These are phyloP conservation scores for Cairneyella variabilis DNA, from an alignment of 495 filamentous ascomycete genomes.

Conservation along the genomic window DNA sequence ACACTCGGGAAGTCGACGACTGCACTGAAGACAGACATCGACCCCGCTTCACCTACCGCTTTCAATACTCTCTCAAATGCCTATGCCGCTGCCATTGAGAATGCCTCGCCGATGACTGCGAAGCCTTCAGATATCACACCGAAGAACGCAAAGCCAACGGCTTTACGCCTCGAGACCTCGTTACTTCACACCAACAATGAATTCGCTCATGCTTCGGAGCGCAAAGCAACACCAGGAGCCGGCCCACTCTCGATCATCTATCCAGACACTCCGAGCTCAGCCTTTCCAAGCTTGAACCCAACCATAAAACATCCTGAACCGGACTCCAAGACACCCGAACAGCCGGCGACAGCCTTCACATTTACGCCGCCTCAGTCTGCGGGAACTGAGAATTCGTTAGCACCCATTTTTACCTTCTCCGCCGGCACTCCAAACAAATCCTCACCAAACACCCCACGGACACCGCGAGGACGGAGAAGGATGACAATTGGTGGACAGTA, in stretches of 20 bases:
- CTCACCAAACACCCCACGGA: slow-evolving; percentile 30
- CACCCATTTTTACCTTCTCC: slow-evolving; percentile 22
- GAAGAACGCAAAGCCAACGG: slow-evolving; percentile 34
- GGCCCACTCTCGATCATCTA: slow-evolving; percentile 27
- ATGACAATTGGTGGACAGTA: slow-evolving; percentile 28
- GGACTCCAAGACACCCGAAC: slow-evolving; percentile 6
- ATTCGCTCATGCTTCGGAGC: slow-evolving; percentile 20
- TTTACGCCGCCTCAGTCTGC: slow-evolving; percentile 29
- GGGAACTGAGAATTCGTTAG: slow-evolving; percentile 13
- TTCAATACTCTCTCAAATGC: slow-evolving; percentile 82
- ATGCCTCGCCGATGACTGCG: slow-evolving; percentile 51
- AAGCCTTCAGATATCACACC: slow-evolving; percentile 25
- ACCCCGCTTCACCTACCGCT: slow-evolving; percentile 68
- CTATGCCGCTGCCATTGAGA: slow-evolving; percentile 64
- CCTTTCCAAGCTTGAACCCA: slow-evolving; percentile 15
- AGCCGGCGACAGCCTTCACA: slow-evolving; percentile 26
- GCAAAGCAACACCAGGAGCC: slow-evolving; percentile 37
- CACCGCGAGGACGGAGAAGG: slow-evolving; percentile 33
- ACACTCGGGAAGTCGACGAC: slow-evolving; percentile 52
- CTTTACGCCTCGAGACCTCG: slow-evolving; percentile 44
- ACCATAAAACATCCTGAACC: slow-evolving; percentile 5
- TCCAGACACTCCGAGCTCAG: slow-evolving; percentile 26
- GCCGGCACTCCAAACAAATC: slow-evolving; percentile 8
- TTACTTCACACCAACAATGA: slow-evolving; percentile 14
- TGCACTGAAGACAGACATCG: slow-evolving; percentile 51